phyloP scores from a whole-genome alignment of 495 filamentous ascomycete species.

The Lophium mytilinum region DNA sequence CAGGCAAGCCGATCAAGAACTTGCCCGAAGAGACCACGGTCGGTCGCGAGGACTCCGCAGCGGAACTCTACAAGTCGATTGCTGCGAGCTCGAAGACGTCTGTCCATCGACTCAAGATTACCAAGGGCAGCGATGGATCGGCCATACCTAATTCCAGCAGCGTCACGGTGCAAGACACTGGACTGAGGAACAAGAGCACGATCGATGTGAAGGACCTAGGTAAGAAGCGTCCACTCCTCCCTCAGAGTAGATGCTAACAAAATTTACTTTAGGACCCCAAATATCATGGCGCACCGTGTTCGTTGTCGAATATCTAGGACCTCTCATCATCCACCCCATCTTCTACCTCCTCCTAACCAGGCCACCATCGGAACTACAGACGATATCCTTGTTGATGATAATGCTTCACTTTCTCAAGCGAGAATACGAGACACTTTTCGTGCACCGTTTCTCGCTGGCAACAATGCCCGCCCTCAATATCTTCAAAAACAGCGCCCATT shows the following conservation, averaged over 20 bases:
- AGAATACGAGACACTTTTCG: conserved; percentile 85
- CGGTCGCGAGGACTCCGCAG: conserved; percentile 21
- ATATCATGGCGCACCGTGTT: conserved; percentile 92
- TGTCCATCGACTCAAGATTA: conserved; percentile 58
- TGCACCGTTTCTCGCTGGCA: conserved; percentile 89
- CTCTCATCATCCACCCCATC: conserved; percentile 80
- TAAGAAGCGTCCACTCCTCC: conserved; percentile 36
- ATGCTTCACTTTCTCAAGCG: conserved; percentile 87
- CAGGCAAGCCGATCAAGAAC: conserved; percentile 35
- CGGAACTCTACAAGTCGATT: conserved; percentile 46
- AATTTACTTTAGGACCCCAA: conserved; percentile 59
- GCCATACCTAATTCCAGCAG: conserved; percentile 63
- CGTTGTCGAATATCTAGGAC: conserved; percentile 88
- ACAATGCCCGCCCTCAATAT: conserved; percentile 87
- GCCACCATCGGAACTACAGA: conserved; percentile 57
- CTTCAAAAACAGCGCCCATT: conserved; percentile 85
- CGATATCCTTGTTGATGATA: conserved; percentile 61
- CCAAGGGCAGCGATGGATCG: conserved; percentile 60
- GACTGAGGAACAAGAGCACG: conserved; percentile 58
- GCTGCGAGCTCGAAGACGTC: conserved; percentile 47
- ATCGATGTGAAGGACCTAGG: conserved; percentile 91
- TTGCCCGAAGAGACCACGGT: conserved; percentile 29
- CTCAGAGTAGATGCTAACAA: background rate
- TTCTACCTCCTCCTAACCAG: conserved; percentile 57
- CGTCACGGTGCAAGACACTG: conserved; percentile 51